These are phyloP conservation scores for Gonapodya sp. DNA, from an alignment of 192 early-diverging fungal genomes.

Conservation along the genomic window DNA sequence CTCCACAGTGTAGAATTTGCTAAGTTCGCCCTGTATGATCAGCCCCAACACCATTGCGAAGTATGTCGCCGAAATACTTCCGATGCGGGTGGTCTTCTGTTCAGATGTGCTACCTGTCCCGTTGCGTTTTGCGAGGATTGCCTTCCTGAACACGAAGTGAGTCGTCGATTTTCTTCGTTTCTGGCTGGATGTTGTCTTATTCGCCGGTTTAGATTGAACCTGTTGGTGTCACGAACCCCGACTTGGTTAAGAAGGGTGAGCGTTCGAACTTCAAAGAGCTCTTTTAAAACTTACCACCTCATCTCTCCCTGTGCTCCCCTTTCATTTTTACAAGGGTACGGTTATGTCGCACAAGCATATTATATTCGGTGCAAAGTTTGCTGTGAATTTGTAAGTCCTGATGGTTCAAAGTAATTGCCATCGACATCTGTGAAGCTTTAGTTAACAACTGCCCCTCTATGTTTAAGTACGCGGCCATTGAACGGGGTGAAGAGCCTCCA, in stretches of 20 bases:
- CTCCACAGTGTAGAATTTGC: too few relatives aligned
- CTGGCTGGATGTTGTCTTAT: too few relatives aligned
- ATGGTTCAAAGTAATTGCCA: too few relatives aligned
- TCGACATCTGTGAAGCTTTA: neutral
- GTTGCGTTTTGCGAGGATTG: conserved; percentile 27
- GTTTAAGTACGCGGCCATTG: neutral
- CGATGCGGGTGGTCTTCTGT: conserved; percentile 31
- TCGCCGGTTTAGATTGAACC: neutral
- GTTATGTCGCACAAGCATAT: conserved; percentile 23
- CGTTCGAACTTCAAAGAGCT: too few relatives aligned
- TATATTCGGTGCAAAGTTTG: conserved; percentile 23
- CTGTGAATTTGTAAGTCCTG: neutral
- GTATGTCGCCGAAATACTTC: conserved; percentile 21
- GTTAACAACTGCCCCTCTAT: neutral
- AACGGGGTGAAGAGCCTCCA: neutral
- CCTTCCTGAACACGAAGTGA: conserved; percentile 18
- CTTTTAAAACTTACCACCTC: neutral
- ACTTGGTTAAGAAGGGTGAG: neutral
- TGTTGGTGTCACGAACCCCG: neutral
- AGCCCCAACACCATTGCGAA: conserved; percentile 24
- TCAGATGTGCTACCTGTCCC: conserved; percentile 28
- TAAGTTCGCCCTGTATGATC: neutral
- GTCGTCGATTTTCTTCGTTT: too few relatives aligned
- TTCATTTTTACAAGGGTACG: conserved; percentile 14
- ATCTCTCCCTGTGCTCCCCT: too few relatives aligned